phyloP scores from a whole-genome alignment of 768 basidiomycete species.

The Suillus bovinus region DNA sequence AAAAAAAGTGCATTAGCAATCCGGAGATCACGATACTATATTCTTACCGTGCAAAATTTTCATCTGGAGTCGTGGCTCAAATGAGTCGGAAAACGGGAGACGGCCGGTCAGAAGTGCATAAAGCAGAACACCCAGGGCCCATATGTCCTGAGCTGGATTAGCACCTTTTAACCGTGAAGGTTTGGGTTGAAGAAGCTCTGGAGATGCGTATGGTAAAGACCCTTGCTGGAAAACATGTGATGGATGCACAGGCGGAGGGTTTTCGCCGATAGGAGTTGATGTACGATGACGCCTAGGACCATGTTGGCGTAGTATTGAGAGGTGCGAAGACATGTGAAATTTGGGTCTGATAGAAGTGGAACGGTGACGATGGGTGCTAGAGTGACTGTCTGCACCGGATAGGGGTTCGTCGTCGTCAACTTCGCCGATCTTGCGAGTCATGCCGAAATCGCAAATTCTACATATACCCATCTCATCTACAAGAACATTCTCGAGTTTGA shows the following conservation, averaged over 20 bases:
- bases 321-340: conserved; percentile 17
- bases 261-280: conserved; percentile 42
- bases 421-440: conserved; percentile 67
- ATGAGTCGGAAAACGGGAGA: conserved; percentile 88
- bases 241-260: conserved; percentile 31
- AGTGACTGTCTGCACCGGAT: conserved; percentile 11
- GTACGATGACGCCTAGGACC: conserved; percentile 50
- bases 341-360: conserved; percentile 28
- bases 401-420: conserved; percentile 36
- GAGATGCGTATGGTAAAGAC: conserved; percentile 88
- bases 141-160: conserved; percentile 86
- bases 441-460: conserved; percentile 83
- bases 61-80: conserved; percentile 89
- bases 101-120: conserved; percentile 81
- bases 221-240: conserved; percentile 63
- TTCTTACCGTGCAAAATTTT: conserved; percentile 82
- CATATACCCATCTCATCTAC: conserved; percentile 89
- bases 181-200: conserved; percentile 77
- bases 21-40: conserved; percentile 18
- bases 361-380: conserved; percentile 24
- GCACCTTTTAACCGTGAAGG: conserved; percentile 28
- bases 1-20: conserved; percentile 13
- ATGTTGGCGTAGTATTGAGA: conserved; percentile 33
- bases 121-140: conserved; percentile 92
- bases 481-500: conserved; percentile 97